Conservation (phyloP, 768 basidiomycete species). For the Tephrocybe sp. region DNA sequence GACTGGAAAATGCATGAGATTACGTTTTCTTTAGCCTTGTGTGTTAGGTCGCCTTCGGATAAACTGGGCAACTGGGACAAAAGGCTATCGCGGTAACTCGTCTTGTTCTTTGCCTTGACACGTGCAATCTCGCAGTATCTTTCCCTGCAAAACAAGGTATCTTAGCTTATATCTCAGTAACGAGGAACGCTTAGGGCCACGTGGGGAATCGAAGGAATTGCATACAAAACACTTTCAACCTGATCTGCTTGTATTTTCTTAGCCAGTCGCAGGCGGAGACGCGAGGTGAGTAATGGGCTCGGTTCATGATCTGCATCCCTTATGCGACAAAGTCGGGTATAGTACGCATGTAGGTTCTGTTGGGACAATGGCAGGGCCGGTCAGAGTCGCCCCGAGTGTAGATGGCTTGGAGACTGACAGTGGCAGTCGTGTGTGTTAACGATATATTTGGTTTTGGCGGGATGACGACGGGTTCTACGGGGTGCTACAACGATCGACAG, state of each 20-base stretch:
- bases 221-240: background rate
- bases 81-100: constrained; percentile 5
- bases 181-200: too few relatives aligned
- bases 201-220: too few relatives aligned
- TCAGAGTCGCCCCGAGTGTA: background rate
- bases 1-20: background rate
- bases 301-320: constrained; percentile 8
- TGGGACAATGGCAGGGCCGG: too few relatives aligned
- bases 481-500: background rate
- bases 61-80: background rate
- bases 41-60: constrained; percentile 5
- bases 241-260: constrained; percentile 1
- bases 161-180: background rate
- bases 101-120: constrained; percentile 5
- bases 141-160: constrained; percentile 3
- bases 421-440: constrained; percentile 20
- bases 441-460: background rate
- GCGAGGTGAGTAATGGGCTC: background rate
- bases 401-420: constrained; percentile 17
- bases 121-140: constrained; percentile 5
- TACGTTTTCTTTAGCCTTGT: constrained; percentile 2
- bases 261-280: constrained; percentile 3
- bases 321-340: constrained; percentile 16
- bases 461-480: background rate
- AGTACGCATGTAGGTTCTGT: constrained; percentile 22